phyloP scores from a whole-genome alignment of 495 filamentous ascomycete genomes.

The Daldinia loculata region DNA sequence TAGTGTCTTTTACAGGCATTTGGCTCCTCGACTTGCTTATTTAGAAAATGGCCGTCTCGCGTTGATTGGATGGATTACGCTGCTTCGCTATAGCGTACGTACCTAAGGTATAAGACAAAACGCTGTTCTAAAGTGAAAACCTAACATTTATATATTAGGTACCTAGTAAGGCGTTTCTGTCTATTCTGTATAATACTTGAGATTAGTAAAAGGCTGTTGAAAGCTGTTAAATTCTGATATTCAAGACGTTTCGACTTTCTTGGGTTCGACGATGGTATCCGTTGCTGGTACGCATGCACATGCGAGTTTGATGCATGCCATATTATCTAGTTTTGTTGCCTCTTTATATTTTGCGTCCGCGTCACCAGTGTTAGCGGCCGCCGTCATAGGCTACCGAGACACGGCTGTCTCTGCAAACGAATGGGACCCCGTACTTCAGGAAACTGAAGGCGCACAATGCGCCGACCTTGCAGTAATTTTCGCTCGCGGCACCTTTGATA shows the following conservation, averaged over 20 bases:
- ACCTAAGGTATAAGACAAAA: neutral
- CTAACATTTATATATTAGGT: neutral
- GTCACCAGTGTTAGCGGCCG: conserved; percentile 12
- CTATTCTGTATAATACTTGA: no score
- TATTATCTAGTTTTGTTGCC: conserved; percentile 15
- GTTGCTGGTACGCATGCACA: neutral
- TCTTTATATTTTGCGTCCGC: neutral
- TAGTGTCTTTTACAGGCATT: conserved; percentile 6
- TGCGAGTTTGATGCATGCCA: neutral
- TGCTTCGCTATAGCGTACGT: neutral
- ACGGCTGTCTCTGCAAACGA: conserved; percentile 31
- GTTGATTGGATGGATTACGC: conserved; percentile 32
- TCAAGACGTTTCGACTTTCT: neutral
- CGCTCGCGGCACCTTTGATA: conserved; percentile 42
- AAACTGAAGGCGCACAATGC: conserved; percentile 17
- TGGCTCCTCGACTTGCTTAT: conserved; percentile 14
- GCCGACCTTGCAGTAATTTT: conserved; percentile 44
- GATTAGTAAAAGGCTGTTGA: neutral
- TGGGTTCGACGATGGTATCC: neutral
- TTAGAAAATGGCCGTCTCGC: neutral
- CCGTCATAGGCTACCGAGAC: conserved; percentile 14
- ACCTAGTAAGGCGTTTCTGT: neutral
- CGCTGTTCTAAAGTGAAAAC: no score
- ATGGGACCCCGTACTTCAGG: conserved; percentile 32
- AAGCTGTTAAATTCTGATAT: neutral